Evolutionary conservation across 768 basidiomycete species (phyloP), one percentile per base, ranked within the genome.

Genomic region (Steccherinum ochraceum): DNA sequence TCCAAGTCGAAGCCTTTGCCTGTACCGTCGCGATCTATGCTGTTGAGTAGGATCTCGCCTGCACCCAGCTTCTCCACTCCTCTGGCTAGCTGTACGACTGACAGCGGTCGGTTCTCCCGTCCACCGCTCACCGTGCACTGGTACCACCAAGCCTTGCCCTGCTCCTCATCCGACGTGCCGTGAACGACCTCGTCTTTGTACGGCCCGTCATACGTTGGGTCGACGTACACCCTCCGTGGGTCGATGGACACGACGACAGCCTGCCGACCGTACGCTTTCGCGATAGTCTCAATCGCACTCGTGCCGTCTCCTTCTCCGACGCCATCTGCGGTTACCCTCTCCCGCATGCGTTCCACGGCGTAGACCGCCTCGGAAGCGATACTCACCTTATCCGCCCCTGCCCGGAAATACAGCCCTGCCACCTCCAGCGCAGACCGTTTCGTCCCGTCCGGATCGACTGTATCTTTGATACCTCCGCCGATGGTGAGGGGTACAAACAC

Each of bases 241-340:
- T 99, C 96, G 57, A 97, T 80, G 39, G 95, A 98, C 35, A 99
- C 93, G 40, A 99, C 96, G 48, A 99, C 94, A 2, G 96, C 96
- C 64, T 97, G 94, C n/a, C 81, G 77, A 4, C 96, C 96, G 65
- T 99, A 99, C 45, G 78, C 81, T 46, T 74, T 74, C 2, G 93
- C 89, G 62, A 99, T 98, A 7, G 84, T 85, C 72, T 96, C 94
- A 61, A 99, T 96, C 13, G 87, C 89, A 57, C 91, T 93, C 45
- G 77, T 80, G 12, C 89, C 89, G 51, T 85, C 81, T 4, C 75
- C 75, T 52, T 69, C 69, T 16, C 76, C 73, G 23, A 61, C 59
- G 16, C 66, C 68, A 43, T 43, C 41, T 10, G 7, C n/a, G 5
- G 41, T 10, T 19, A 60, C 50, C 51, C 70, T 62, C 58, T 69